Evolutionary conservation across 192 early-diverging fungal species (phyloP).

Genomic region (Chytriomyces confervae): DNA sequence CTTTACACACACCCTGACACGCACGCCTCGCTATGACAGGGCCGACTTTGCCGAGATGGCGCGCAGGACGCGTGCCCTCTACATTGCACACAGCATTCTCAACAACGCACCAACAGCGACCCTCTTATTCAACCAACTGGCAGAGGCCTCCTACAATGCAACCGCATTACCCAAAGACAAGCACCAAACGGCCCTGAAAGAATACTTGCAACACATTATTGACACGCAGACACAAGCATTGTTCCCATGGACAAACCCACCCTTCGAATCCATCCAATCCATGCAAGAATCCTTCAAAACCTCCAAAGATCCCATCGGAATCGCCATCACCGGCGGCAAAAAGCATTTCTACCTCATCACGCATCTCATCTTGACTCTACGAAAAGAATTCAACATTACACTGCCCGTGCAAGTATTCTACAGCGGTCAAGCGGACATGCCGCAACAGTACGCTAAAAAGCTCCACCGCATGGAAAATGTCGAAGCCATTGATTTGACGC

Average conservation of each 20-base stretch:
- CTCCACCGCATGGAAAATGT: constrained; percentile 10
- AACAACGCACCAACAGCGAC: too few species aligned
- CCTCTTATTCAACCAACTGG: too few species aligned
- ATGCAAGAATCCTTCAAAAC: not conserved
- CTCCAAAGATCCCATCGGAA: not conserved
- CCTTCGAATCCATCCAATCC: not conserved
- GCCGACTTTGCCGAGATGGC: constrained; percentile 9
- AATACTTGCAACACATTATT: not conserved
- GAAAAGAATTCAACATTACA: constrained; percentile 5
- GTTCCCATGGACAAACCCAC: constrained; percentile 4
- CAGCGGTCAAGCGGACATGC: not conserved
- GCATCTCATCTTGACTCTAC: constrained; percentile 5
- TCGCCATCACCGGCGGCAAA: constrained; percentile 18
- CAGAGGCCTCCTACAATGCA: too few species aligned
- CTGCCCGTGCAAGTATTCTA: constrained; percentile 23
- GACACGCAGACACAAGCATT: not conserved
- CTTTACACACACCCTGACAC: too few species aligned
- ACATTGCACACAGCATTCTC: not conserved
- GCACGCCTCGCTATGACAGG: not conserved
- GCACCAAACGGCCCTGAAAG: too few species aligned
- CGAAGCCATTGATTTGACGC: not conserved
- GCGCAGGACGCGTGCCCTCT: not conserved
- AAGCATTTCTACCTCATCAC: constrained; percentile 8
- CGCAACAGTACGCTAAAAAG: not conserved
- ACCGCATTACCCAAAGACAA: too few species aligned